Conservation (phyloP, 2,329 filamentous ascomycete species). For the Arthrinium phaeospermum region DNA sequence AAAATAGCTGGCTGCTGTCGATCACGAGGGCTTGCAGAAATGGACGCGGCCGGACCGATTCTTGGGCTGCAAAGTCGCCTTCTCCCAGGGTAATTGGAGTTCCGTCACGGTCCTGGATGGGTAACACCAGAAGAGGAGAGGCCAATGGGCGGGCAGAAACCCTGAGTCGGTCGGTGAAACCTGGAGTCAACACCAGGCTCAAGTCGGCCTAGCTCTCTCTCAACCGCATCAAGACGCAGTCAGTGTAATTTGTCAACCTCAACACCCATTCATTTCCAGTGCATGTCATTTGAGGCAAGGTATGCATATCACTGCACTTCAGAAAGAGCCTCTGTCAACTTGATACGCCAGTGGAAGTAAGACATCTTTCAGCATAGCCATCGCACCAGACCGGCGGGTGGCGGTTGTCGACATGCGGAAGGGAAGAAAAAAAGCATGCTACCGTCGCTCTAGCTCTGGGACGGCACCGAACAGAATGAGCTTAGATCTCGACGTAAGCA, state of each 20-base stretch:
- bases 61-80: background rate
- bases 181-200: conserved; percentile 8
- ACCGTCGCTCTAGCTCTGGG: background rate
- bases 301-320: background rate
- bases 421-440: background rate
- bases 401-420: background rate
- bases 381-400: background rate
- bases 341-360: background rate
- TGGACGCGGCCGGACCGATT: conserved; percentile 11
- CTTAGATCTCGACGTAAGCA: background rate
- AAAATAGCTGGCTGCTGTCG: conserved; percentile 5
- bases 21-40: conserved; percentile 15
- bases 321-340: background rate
- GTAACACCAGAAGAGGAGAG: conserved; percentile 8
- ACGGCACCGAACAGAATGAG: background rate
- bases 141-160: background rate
- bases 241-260: background rate
- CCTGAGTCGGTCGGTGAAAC: conserved; percentile 6
- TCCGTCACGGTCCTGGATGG: background rate
- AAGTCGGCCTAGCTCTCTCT: conserved; percentile 13
- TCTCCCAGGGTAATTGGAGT: conserved; percentile 5
- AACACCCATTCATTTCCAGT: background rate
- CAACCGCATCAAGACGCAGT: background rate
- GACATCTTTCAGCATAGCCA: background rate
- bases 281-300: background rate